Conservation (phyloP, 495 filamentous ascomycete species). For the Penicillium daleae region DNA sequence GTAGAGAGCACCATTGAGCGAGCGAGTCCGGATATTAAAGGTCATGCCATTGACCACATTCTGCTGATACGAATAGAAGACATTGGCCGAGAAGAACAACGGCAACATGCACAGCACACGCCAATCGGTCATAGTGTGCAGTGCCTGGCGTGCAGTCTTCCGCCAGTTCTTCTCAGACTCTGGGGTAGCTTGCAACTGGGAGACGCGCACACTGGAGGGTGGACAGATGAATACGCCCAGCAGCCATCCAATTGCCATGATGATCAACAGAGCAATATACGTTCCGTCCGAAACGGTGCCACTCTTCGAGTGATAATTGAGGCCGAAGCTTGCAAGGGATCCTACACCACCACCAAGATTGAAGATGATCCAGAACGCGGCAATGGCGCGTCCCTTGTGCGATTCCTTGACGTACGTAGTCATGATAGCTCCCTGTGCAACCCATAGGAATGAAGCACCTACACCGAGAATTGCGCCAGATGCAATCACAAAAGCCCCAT, state of each 20-base stretch:
- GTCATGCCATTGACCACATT: constrained; percentile 56
- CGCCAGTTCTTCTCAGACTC: constrained; percentile 38
- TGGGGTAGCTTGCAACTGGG: constrained; percentile 26
- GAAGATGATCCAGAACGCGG: constrained; percentile 59
- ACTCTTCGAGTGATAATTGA: constrained; percentile 49
- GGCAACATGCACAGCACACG: constrained; percentile 53
- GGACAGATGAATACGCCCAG: constrained; percentile 57
- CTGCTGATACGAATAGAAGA: constrained; percentile 78
- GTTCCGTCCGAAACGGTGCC: constrained; percentile 52
- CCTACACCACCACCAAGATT: constrained; percentile 57
- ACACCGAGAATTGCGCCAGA: constrained; percentile 55
- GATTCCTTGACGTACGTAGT: constrained; percentile 55
- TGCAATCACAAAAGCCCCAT: constrained; percentile 77
- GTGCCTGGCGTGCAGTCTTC: constrained; percentile 58
- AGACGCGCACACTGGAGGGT: constrained; percentile 52
- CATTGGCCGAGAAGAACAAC: constrained; percentile 67
- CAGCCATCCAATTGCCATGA: constrained; percentile 52
- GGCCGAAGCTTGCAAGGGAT: constrained; percentile 51
- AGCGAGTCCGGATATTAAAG: constrained; percentile 53
- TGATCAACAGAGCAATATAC: constrained; percentile 53
- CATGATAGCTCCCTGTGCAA: constrained; percentile 60
- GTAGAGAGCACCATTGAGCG: constrained; percentile 57
- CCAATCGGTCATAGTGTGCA: constrained; percentile 44
- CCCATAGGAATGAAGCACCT: constrained; percentile 56
- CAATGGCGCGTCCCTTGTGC: constrained; percentile 55